These are phyloP conservation scores for Linnemannia exigua DNA, from an alignment of 192 early-diverging fungal species.

Conservation along the genomic window DNA sequence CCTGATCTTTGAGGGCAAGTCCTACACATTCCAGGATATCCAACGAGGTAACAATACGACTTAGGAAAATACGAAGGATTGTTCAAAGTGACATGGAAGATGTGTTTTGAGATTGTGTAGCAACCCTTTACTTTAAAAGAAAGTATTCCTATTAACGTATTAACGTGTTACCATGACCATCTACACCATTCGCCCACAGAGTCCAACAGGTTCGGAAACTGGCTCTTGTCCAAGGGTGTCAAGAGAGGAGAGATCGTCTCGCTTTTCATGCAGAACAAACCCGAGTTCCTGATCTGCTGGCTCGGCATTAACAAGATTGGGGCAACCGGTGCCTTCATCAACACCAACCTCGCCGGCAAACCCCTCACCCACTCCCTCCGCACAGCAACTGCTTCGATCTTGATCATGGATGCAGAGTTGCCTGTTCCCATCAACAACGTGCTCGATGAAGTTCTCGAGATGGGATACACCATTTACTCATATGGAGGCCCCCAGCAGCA, in stretches of 20 bases:
- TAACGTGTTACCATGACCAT: no score
- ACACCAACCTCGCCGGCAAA: conserved; percentile 68
- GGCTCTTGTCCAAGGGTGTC: conserved; percentile 50
- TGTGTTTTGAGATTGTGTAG: no score
- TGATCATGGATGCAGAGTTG: conserved; percentile 53
- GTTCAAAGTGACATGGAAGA: not conserved
- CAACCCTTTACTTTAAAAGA: not conserved
- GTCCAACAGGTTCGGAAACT: conserved; percentile 50
- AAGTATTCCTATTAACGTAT: not conserved
- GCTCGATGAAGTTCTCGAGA: conserved; percentile 30
- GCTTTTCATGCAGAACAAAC: conserved; percentile 72
- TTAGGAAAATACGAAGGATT: not conserved
- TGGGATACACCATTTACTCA: conserved; percentile 43
- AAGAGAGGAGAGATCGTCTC: conserved; percentile 67
- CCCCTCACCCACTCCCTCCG: conserved; percentile 60
- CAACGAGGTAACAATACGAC: conserved; percentile 58
- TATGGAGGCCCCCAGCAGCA: conserved; percentile 27
- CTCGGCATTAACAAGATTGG: conserved; percentile 76
- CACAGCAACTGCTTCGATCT: conserved; percentile 49
- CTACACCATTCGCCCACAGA: conserved; percentile 9
- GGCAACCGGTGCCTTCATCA: conserved; percentile 70
- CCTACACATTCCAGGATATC: conserved; percentile 63
- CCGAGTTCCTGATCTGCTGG: conserved; percentile 69
- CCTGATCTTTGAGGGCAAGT: conserved; percentile 64
- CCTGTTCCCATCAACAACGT: conserved; percentile 33